Conservation (phyloP, 805 yeast species). For the Teunomyces lycoperdinae region DNA sequence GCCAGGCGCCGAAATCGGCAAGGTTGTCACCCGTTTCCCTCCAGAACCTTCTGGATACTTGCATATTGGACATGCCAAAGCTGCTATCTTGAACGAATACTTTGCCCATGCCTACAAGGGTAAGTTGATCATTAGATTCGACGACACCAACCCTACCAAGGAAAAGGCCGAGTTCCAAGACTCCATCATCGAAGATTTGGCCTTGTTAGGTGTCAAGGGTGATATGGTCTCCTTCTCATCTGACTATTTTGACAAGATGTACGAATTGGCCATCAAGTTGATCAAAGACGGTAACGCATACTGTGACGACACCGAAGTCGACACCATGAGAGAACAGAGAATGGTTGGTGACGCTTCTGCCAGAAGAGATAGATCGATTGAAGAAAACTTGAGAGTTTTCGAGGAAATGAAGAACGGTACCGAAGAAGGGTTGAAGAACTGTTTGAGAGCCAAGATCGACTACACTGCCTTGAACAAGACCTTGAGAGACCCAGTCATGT, state of each 20-base stretch:
- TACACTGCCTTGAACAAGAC: constrained; percentile 90
- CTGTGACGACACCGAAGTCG: constrained; percentile 94
- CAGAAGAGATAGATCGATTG: constrained; percentile 89
- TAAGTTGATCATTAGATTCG: constrained; percentile 93
- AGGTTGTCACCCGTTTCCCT: constrained; percentile 98
- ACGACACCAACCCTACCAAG: constrained; percentile 96
- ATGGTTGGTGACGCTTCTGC: constrained; percentile 93
- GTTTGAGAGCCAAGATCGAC: constrained; percentile 96
- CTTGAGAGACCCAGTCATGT: constrained; percentile 95
- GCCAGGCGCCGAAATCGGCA: constrained; percentile 86
- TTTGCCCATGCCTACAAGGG: constrained; percentile 96
- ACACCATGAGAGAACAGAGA: constrained; percentile 97
- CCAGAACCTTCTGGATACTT: constrained; percentile 99
- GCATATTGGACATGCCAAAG: constrained; percentile 99
- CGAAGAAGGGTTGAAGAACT: constrained; percentile 85
- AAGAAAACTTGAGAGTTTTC: constrained; percentile 85
- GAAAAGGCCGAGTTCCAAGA: constrained; percentile 95
- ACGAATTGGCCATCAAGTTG: constrained; percentile 77
- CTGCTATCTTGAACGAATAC: constrained; percentile 94
- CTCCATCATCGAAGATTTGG: constrained; percentile 88
- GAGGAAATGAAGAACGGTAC: constrained; percentile 94
- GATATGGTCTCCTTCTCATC: constrained; percentile 87
- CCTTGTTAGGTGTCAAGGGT: constrained; percentile 88
- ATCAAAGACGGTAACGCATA: constrained; percentile 96
- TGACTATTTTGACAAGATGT: constrained; percentile 90